Base-by-base conservation (phyloP, 352 stramenopile species). In the Phytophthora ohioensis region DNA sequence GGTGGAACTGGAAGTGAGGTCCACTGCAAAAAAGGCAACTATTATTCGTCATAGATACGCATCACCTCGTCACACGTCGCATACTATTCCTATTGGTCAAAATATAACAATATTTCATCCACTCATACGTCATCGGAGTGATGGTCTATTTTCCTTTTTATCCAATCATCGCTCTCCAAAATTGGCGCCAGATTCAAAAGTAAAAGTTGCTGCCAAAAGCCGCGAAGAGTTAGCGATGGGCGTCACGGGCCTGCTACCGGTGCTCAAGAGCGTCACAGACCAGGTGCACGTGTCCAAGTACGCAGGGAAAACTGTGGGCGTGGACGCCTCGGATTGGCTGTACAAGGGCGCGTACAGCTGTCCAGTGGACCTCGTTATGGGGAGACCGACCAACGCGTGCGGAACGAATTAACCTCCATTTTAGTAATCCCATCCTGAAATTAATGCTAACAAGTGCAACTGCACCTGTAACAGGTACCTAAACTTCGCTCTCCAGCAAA, bases 301-400 rank as follows among this genome's bases (percentile, higher is more conserved):
- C 67, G 61, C 71, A 7, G 86, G 87, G 6, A 93, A 91, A 64
- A 87, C 69, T 3, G 85, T 87, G 31, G 88, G 83, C n/a, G 81
- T 96, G 21, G 90, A 95, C 55, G 84, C 80, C 0, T 82, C 76
- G 3, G 77, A 78, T 8, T 94, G 94, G 94, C 82, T 98, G 49
- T 97, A 98, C 78, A 90, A 95, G 65, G 94, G 93, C 35, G 88
- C 91, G 30, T 98, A 95, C 69, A 87, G 78, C 69, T 98, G 94
- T 61, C 76, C 87, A 15, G 73, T 76, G 34, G 94, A 98, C 46
- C 70, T 98, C 45, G 90, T 93, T 31, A 63, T 84, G 30, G 79
- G 78, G 30, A 73, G 81, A 52, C 62, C 80, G 39, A 88, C 83
- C 0, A 77, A 91, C 45, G 81, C 54, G 82, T 93, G 34, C 51